A percentile compares a stretch with the other conserved stretches of the same genome.
Conservation (phyloP, 73 alveolate genomes). For the Paramecium caudatum region DNA sequence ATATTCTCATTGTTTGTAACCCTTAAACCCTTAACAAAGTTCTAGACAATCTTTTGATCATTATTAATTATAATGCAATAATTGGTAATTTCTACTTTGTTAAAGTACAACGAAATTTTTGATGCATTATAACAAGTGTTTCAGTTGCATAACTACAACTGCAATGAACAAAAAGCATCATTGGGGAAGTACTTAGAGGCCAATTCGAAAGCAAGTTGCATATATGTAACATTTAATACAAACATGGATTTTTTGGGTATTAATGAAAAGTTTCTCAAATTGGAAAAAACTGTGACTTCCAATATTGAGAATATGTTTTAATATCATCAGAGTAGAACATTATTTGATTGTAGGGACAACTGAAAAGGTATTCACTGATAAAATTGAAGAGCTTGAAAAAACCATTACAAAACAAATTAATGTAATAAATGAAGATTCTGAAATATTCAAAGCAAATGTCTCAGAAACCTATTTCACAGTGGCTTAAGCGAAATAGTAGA, state of each 20-base stretch:
- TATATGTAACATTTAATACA: constrained; percentile 5
- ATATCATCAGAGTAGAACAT: neutral
- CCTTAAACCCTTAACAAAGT: neutral
- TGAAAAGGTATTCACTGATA: too few species aligned
- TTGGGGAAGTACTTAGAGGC: neutral
- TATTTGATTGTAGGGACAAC: too few species aligned
- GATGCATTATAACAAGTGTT: constrained; percentile 22
- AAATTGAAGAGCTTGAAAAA: neutral
- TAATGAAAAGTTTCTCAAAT: constrained; percentile 6
- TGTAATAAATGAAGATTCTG: neutral
- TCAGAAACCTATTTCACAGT: neutral
- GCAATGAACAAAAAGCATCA: neutral
- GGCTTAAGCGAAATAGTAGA: neutral
- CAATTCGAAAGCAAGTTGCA: neutral
- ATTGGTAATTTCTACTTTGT: neutral
- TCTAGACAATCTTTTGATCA: constrained; percentile 8
- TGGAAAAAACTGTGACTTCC: neutral
- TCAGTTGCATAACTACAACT: constrained; percentile 1
- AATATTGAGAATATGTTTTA: neutral
- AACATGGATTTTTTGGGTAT: constrained; percentile 3
- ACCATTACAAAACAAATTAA: neutral
- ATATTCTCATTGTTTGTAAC: neutral
- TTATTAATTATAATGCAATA: constrained; percentile 11
- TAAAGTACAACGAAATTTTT: constrained; percentile 22
- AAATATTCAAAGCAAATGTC: neutral